A percentile compares a stretch with the other conserved stretches of the same genome.
Evolutionary conservation across 495 filamentous ascomycete genomes (phyloP).

Genomic region (Neurospora sp.): DNA sequence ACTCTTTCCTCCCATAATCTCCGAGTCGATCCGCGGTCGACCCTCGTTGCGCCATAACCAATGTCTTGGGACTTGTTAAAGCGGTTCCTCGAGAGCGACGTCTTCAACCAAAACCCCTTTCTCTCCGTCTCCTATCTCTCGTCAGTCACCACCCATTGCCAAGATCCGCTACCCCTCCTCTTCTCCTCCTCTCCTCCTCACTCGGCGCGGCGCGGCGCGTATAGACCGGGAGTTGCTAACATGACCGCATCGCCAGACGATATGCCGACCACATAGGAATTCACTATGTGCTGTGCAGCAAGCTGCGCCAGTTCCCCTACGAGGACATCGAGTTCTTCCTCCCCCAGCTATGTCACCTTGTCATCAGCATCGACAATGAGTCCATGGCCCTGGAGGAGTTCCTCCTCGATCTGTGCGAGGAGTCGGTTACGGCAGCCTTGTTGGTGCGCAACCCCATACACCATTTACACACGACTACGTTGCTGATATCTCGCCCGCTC

Average conservation of each 20-base stretch:
- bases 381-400: constrained; percentile 78
- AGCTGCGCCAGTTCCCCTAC: constrained; percentile 70
- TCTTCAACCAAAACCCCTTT: constrained; percentile 74
- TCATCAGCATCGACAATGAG: constrained; percentile 71
- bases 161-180: neutral
- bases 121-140: constrained; percentile 70
- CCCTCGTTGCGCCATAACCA: constrained; percentile 14
- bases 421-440: constrained; percentile 66
- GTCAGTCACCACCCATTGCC: constrained; percentile 35
- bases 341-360: constrained; percentile 68
- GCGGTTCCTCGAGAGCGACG: constrained; percentile 71
- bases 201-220: neutral
- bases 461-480: neutral
- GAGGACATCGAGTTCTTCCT: constrained; percentile 80
- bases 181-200: constrained; percentile 3
- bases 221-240: constrained; percentile 5
- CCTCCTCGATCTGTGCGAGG: constrained; percentile 67
- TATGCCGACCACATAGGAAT: constrained; percentile 77
- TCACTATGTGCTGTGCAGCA: constrained; percentile 68
- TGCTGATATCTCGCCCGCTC: constrained; percentile 4
- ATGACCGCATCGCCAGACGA: constrained; percentile 37
- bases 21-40: neutral
- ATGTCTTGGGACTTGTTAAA: constrained; percentile 56
- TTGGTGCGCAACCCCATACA: constrained; percentile 41
- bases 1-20: neutral